phyloP scores from a whole-genome alignment of 495 filamentous ascomycete species.

The Geoglossum glabrum region DNA sequence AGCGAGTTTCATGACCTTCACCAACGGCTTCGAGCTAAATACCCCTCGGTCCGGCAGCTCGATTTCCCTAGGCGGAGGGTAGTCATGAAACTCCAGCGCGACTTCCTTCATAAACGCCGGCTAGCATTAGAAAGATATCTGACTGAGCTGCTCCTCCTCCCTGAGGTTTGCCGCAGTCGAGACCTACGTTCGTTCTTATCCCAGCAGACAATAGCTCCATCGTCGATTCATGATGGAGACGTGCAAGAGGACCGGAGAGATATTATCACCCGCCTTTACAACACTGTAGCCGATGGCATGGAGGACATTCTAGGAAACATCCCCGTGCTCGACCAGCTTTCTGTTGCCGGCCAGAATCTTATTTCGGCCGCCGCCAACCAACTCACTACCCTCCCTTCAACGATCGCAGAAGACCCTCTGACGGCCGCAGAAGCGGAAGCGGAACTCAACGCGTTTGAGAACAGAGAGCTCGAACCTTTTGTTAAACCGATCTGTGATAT shows the following conservation, averaged over 20 bases:
- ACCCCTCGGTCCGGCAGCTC: constrained; percentile 67
- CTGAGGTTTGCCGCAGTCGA: constrained; percentile 83
- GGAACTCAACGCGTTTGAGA: constrained; percentile 83
- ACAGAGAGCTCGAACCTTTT: constrained; percentile 76
- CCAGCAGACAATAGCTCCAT: constrained; percentile 52
- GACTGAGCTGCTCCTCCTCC: constrained; percentile 57
- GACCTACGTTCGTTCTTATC: constrained; percentile 89
- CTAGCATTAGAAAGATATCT: constrained; percentile 71
- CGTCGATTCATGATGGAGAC: constrained; percentile 23
- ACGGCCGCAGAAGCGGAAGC: constrained; percentile 80
- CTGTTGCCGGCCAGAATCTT: constrained; percentile 77
- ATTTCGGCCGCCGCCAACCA: constrained; percentile 70
- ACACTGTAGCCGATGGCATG: constrained; percentile 92
- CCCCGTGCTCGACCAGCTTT: constrained; percentile 85
- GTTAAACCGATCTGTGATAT: constrained; percentile 97
- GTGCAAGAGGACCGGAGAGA: constrained; percentile 52
- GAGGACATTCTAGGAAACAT: constrained; percentile 94
- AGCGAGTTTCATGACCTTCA: constrained; percentile 95
- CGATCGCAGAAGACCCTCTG: constrained; percentile 37
- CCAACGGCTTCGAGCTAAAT: constrained; percentile 63
- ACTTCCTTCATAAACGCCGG: constrained; percentile 80
- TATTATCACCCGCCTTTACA: constrained; percentile 85
- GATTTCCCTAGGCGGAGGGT: constrained; percentile 84
- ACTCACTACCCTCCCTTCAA: constrained; percentile 28
- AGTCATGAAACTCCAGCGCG: constrained; percentile 88